Conservation (phyloP, 768 basidiomycete genomes). For the Trametes cinnabarina region DNA sequence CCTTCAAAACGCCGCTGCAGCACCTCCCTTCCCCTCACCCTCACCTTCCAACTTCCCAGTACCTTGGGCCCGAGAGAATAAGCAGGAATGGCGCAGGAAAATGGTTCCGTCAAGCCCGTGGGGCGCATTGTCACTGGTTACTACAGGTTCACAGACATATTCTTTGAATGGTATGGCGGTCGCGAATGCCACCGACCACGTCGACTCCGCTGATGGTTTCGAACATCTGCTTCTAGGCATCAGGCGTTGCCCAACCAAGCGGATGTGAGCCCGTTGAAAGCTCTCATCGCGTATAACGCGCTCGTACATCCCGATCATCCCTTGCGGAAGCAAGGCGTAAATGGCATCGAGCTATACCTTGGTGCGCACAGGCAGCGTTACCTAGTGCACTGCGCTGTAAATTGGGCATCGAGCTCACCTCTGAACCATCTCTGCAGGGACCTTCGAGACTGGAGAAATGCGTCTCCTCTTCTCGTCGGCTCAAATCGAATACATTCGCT, state of each 20-base stretch:
- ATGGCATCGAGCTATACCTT: slow-evolving; percentile 70
- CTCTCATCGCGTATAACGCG: slow-evolving; percentile 65
- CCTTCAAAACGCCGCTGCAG: slow-evolving; percentile 7
- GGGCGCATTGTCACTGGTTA: slow-evolving; percentile 60
- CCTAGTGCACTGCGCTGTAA: neutral
- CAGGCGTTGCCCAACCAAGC: slow-evolving; percentile 54
- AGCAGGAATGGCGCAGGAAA: neutral
- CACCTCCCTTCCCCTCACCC: neutral
- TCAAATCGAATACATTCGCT: slow-evolving; percentile 82
- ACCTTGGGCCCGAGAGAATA: neutral
- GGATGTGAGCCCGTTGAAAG: slow-evolving; percentile 64
- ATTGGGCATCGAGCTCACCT: neutral
- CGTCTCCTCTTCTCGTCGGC: slow-evolving; percentile 81
- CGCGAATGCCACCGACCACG: neutral
- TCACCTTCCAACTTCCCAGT: neutral
- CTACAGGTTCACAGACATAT: slow-evolving; percentile 83
- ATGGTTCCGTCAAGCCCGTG: neutral
- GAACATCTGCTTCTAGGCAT: slow-evolving; percentile 41
- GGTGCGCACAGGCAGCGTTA: slow-evolving; percentile 41
- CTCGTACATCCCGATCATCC: slow-evolving; percentile 73
- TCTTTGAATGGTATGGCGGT: slow-evolving; percentile 61
- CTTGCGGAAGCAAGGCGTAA: slow-evolving; percentile 55
- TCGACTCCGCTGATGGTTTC: neutral
- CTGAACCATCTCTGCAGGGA: slow-evolving; percentile 42
- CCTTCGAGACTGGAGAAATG: slow-evolving; percentile 66